Percentiles rank a stretch among this genome's conserved stretches.
These are phyloP conservation scores for Fusarium verticillioides DNA, from an alignment of 2,329 filamentous ascomycete species.

Conservation along the genomic window DNA sequence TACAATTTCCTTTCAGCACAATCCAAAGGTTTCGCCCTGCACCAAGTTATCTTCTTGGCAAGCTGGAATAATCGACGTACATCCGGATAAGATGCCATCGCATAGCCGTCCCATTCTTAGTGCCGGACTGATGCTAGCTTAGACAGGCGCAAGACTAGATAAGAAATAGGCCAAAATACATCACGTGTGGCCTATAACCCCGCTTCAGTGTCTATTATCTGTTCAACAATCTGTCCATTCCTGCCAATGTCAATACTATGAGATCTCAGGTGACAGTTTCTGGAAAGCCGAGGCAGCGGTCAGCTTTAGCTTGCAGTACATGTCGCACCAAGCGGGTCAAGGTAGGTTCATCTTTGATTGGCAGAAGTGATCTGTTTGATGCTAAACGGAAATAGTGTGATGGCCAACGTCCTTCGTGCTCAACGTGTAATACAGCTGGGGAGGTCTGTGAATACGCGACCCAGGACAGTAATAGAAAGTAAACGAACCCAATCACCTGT, in stretches of 20 bases:
- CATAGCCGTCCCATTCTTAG: background rate
- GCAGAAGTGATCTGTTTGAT: background rate
- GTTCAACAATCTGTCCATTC: background rate
- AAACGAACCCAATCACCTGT: background rate
- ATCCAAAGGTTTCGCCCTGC: rapidly evolving
- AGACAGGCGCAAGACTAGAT: background rate
- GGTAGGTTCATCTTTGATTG: background rate
- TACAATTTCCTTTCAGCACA: no score
- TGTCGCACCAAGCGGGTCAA: conserved; percentile 3
- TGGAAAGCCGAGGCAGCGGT: background rate
- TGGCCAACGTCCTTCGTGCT: background rate
- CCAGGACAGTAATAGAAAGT: conserved; percentile 6
- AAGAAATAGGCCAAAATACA: background rate
- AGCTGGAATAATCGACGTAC: rapidly evolving
- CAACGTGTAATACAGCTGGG: background rate
- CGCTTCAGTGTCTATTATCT: background rate
- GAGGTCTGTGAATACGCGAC: background rate
- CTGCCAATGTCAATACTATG: background rate
- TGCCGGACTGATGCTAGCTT: background rate
- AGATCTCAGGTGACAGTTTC: background rate
- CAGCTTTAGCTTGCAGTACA: background rate
- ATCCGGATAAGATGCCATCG: background rate
- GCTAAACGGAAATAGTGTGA: background rate
- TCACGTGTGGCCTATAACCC: background rate
- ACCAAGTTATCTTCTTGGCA: no score